Evolutionary conservation across 768 basidiomycete genomes (phyloP), one percentile per base, ranked within the genome.

Genomic region (Termitomyces sp.): DNA sequence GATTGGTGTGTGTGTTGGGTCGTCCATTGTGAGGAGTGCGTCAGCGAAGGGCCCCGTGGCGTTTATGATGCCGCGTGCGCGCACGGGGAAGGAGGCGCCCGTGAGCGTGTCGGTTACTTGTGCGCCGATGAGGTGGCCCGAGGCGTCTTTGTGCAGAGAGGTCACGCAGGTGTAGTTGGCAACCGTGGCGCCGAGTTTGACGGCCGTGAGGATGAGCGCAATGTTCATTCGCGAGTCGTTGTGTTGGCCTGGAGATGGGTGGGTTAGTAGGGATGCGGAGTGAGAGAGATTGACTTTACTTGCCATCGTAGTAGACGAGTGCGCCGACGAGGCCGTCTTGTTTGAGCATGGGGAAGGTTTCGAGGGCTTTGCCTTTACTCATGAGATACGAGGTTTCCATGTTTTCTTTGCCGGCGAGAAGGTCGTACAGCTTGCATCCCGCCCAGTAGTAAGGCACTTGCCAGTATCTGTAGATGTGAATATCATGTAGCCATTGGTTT

Each of bases 221-320:
- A 96, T 83, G 76, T 99, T 99, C 97, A 98, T 99, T 15, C 96
- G 84, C 1, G 96, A 89, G 66, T 99, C 97, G 66, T 99, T 99
- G 73, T 99, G 96, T 74, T 98, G 96, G 55, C 94, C 92, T 94
- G 50, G 1, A 9, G 31, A 26, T 20, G 28, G 39, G 48, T 51
- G 37, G 55, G 29, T 31, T 12, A 31, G 12, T 2, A 20, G n/a
- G 70, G 72, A 64, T 51, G 75, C 15, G 57, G 81, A 58, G 37
- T 64, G 5, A 1, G 3, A 5, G 16, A 4, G 31, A 1, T n/a
- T n/a, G n/a, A n/a, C n/a, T n/a, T n/a, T n/a, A 0, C 16, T 50
- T 10, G 90, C 95, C 95, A 66, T 99, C 96, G 64, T 99, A 97
- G 73, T 98, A 98, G 16, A 99, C 96, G 55, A 99, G 78, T 15